Evolutionary conservation across 139 green algal genomes (phyloP).

Genomic region (Haematococcus lacustris): DNA sequence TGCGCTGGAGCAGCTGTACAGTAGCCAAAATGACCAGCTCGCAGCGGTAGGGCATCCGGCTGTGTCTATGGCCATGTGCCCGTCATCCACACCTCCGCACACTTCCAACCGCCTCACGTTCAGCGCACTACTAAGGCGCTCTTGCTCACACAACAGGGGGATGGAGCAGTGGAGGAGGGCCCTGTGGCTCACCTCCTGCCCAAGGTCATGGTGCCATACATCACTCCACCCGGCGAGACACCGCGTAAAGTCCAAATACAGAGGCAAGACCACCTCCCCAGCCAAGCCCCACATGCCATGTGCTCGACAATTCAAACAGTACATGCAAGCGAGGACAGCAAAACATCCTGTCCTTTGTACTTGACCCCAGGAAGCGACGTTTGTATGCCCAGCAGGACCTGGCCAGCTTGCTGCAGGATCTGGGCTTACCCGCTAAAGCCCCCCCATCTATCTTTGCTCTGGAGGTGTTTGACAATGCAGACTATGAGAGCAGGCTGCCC

Average conservation of each 20-base stretch:
- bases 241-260: slow-evolving; percentile 64
- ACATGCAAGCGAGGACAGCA: neutral
- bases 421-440: slow-evolving; percentile 24
- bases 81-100: neutral
- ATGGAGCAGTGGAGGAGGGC: slow-evolving; percentile 3
- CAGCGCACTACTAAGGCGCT: neutral
- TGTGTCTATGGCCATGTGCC: neutral
- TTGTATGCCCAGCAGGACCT: slow-evolving; percentile 56
- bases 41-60: neutral
- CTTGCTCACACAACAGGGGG: neutral
- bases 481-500: slow-evolving; percentile 48
- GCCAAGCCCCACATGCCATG: too few species aligned
- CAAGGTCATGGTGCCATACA: slow-evolving; percentile 61
- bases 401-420: slow-evolving; percentile 23
- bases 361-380: slow-evolving; percentile 49
- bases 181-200: slow-evolving; percentile 38
- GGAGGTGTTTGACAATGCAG: slow-evolving; percentile 64
- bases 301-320: neutral
- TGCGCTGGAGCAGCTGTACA: neutral
- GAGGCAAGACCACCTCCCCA: slow-evolving; percentile 27
- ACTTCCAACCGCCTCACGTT: neutral
- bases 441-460: slow-evolving; percentile 22
- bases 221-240: slow-evolving; percentile 40
- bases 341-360: neutral
- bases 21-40: neutral